Evolutionary conservation across 2,329 filamentous ascomycete genomes (phyloP).

Genomic region (Sporothrix mexicana): DNA sequence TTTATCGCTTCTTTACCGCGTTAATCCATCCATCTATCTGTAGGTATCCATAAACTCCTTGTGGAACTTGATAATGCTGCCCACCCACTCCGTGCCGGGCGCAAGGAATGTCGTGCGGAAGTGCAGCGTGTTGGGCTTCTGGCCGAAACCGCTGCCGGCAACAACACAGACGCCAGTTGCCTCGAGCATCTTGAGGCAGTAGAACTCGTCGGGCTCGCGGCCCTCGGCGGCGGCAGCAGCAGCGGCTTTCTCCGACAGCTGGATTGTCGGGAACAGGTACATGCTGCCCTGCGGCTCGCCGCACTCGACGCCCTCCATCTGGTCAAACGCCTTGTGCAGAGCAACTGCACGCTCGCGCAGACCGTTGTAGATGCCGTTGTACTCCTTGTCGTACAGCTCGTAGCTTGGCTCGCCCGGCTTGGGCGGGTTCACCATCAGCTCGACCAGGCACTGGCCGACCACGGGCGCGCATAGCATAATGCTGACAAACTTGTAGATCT

Average conservation of each 20-base stretch:
- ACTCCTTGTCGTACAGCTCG: slow-evolving; percentile 83
- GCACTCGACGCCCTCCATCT: slow-evolving; percentile 97
- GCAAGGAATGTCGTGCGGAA: slow-evolving; percentile 97
- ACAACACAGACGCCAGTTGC: slow-evolving; percentile 95
- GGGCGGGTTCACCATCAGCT: slow-evolving; percentile 97
- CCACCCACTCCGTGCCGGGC: slow-evolving; percentile 93
- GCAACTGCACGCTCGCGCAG: slow-evolving; percentile 81
- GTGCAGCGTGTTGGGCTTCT: slow-evolving; percentile 88
- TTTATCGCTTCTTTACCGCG: background rate
- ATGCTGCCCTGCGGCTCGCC: slow-evolving; percentile 90
- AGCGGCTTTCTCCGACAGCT: slow-evolving; percentile 74
- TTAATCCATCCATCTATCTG: slow-evolving; percentile 46
- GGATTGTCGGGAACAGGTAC: slow-evolving; percentile 98
- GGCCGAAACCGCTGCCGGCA: slow-evolving; percentile 89
- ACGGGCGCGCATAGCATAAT: slow-evolving; percentile 97
- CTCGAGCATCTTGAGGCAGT: slow-evolving; percentile 88
- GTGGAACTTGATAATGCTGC: slow-evolving; percentile 87
- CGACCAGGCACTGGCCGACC: slow-evolving; percentile 92
- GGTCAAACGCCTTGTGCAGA: slow-evolving; percentile 84
- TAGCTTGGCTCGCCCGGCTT: slow-evolving; percentile 81
- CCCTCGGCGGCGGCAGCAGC: slow-evolving; percentile 76
- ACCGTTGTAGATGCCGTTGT: slow-evolving; percentile 78
- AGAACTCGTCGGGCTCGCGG: slow-evolving; percentile 86
- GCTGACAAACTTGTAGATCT: slow-evolving; percentile 98
- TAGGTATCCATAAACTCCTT: slow-evolving; percentile 87